Evolutionary conservation across 2,329 filamentous ascomycete genomes (phyloP), one percentile per base, ranked within the genome.

Genomic region (Madurella fahalii): DNA sequence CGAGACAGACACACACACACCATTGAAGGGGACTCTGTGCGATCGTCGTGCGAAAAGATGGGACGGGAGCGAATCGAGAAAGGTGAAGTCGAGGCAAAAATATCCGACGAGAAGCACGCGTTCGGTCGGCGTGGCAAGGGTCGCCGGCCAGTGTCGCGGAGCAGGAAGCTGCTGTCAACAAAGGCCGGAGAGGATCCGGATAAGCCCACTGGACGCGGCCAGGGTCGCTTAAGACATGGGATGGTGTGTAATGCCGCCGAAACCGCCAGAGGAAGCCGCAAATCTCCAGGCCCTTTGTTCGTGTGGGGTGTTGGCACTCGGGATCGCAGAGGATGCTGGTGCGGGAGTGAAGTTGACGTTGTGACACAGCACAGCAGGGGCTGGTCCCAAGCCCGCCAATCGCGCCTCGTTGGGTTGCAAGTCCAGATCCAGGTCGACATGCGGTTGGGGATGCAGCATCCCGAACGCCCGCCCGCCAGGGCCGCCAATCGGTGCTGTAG

Each of bases 11-110:
- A 34, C 7, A 34, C 46, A 56, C 54, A 42, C 50, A 56, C 54
- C 54, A 56, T 56, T 47, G 54, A 50, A 47, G 15, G 41, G 20
- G 12, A 56, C 40, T 34, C n/a, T 11, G 25, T 25, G 25, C 25
- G 25, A 7, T 17, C 39, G 44, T 34, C 34, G 44, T n/a, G 44
- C 15, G 44, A n/a, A 32, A 16, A 7, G 3, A 12, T 16, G 34
- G 44, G n/a, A 20, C 16, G 45, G 45, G 4, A 25, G 25, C 25
- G 7, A 25, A 25, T 25, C 25, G 25, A n/a, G n/a, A 25, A 25
- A 3, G 25, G 25, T 25, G 25, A 25, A 25, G 3, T 25, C 25
- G 25, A 25, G 7, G 25, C 25, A 25, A 25, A 25, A 25, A 25
- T 44, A 34, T 17, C n/a, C 30, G 40, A 37, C 20, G 5, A 5